phyloP scores from a whole-genome alignment of 352 stramenopile genomes.

The Phytophthora podocarpi region DNA sequence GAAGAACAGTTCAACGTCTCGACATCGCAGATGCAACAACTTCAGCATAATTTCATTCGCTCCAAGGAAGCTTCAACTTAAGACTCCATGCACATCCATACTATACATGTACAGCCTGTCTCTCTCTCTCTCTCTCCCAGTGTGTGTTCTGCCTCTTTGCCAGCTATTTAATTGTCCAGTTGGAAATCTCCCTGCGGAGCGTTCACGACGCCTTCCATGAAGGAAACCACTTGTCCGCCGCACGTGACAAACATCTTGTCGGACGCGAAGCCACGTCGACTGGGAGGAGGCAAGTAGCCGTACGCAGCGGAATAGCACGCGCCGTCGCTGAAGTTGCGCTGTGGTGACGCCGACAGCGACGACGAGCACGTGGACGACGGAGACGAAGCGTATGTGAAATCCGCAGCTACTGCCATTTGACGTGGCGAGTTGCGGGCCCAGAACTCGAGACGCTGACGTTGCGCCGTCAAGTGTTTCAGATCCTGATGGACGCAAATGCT shows the following conservation, averaged over 20 bases:
- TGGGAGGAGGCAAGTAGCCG: conserved; percentile 19
- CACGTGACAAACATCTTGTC: conserved; percentile 86
- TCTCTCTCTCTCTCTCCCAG: not conserved
- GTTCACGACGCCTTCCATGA: conserved; percentile 87
- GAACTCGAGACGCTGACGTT: conserved; percentile 77
- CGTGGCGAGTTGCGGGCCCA: conserved; percentile 62
- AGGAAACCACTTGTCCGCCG: conserved; percentile 77
- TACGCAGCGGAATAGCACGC: conserved; percentile 23
- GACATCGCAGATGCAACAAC: not conserved
- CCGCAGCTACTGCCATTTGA: conserved; percentile 23
- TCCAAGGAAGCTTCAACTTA: conserved; percentile 7
- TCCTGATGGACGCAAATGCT: conserved; percentile 38
- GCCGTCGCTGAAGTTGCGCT: conserved; percentile 19
- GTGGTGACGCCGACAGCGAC: conserved; percentile 36
- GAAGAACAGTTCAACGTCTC: too few relatives aligned
- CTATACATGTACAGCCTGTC: too few relatives aligned
- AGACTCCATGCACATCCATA: conserved; percentile 29
- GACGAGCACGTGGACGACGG: conserved; percentile 40
- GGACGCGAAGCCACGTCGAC: conserved; percentile 31
- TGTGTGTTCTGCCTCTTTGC: conserved; percentile 1
- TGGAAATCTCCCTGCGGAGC: conserved; percentile 59
- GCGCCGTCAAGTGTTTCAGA: conserved; percentile 82
- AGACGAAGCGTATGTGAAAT: conserved; percentile 38
- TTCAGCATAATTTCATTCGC: conserved; percentile 25
- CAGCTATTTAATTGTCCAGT: conserved; percentile 41